Conservation (phyloP, 352 stramenopile species). For the Phytopythium litorale region DNA sequence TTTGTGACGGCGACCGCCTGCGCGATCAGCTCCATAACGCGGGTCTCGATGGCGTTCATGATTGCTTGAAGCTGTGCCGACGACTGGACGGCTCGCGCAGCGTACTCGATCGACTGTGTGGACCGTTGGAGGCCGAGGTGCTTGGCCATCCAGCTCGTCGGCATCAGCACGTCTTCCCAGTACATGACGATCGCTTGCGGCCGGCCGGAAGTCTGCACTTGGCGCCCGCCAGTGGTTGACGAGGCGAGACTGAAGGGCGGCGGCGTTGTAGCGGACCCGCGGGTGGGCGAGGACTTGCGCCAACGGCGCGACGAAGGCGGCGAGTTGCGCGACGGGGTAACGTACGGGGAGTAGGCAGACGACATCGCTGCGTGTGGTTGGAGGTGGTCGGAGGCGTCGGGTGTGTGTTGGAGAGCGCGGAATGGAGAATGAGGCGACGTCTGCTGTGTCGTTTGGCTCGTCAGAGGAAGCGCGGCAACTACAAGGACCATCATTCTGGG, state of each 20-base stretch:
- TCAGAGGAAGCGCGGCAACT: not conserved
- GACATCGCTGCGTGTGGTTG: not conserved
- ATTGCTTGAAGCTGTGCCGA: conserved; percentile 10
- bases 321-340: not conserved
- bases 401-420: not conserved
- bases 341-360: not conserved
- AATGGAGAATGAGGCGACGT: not conserved
- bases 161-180: conserved; percentile 53
- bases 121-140: conserved; percentile 27
- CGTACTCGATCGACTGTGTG: conserved; percentile 20
- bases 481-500: not conserved
- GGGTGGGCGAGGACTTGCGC: not conserved
- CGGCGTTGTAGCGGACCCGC: not conserved
- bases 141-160: conserved; percentile 29
- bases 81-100: conserved; percentile 11
- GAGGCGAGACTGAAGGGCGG: not conserved
- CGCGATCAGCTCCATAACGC: conserved; percentile 28
- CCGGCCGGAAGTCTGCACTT: not conserved
- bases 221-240: not conserved
- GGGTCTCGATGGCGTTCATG: conserved; percentile 27
- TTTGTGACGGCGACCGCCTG: conserved; percentile 13
- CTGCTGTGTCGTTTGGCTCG: not conserved
- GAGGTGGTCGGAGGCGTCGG: not conserved
- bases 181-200: conserved; percentile 33
- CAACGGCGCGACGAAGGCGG: not conserved